Conservation (phyloP, 2,329 filamentous ascomycete genomes). For the Endocalyx cinctus region DNA sequence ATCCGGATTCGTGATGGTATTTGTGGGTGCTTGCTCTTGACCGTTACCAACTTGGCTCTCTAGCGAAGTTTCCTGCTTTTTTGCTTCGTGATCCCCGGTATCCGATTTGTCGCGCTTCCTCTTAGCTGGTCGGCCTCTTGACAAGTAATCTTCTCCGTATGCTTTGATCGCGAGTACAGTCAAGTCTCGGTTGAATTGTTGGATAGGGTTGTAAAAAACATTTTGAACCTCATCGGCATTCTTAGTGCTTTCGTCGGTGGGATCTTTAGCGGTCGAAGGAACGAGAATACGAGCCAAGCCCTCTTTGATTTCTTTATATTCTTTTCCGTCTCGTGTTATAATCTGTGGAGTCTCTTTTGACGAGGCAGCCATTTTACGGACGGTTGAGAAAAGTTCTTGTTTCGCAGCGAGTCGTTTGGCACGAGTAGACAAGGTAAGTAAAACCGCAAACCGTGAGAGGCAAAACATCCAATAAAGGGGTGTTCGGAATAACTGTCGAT, state of each 20-base stretch:
- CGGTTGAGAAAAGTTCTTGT: no score
- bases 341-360: no score
- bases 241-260: constrained; percentile 23
- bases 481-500: no score
- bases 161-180: constrained; percentile 89
- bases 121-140: constrained; percentile 37
- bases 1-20: neutral
- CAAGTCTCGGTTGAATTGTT: constrained; percentile 96
- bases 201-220: constrained; percentile 98
- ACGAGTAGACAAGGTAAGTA: no score
- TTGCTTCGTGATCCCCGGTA: constrained; percentile 10
- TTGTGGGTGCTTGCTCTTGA: neutral
- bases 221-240: constrained; percentile 62
- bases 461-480: no score
- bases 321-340: constrained; percentile 44
- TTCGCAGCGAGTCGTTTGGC: no score
- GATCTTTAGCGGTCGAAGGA: constrained; percentile 34
- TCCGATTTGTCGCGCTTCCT: constrained; percentile 14
- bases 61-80: constrained; percentile 13
- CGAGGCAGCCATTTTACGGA: no score
- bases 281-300: constrained; percentile 55
- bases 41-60: constrained; percentile 3
- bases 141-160: constrained; percentile 67
- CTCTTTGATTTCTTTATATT: constrained; percentile 49
- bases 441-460: no score